Base-by-base conservation (phyloP, 352 stramenopile genomes). In the Phytophthora ramorum region DNA sequence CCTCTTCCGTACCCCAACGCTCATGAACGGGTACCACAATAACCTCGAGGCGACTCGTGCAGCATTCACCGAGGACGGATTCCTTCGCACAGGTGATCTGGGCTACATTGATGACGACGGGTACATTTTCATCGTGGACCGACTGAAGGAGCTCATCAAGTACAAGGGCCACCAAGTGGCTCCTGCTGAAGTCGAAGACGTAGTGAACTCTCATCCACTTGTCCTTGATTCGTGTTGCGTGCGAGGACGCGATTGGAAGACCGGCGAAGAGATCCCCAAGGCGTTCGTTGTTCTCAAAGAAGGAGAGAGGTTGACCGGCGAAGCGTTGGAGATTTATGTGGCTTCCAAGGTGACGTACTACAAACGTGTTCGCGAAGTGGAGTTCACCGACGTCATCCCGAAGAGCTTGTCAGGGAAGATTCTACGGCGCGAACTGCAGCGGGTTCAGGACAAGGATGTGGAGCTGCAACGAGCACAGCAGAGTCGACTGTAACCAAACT, bases 111-210 rank as follows among this genome's bases (percentile, higher is more conserved):
- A 98, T 64, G 85, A 97, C n/a, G 91, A 98, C 43, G 93, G 92
- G 7, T 98, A 82, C 64, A 88, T 98, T n/a, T 97, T 88, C 58
- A 95, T 98, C 20, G 89, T 92, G 0, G 96, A 98, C 70, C 76
- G 96, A 14, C 66, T 88, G 13, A 98, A 98, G 79, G 94, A 98
- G 66, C 68, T 98, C 2, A 98, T 98, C 73, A 98, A 98, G 80
- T 93, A 97, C 62, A 97, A 97, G 56, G 94, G 92, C 14, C 95
- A 96, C 59, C 94, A 97, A 57, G 79, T 98, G 9, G 89, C 95
- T 13, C 96, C 94, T 13, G 95, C 95, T 0, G 93, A 98, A 67
- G 73, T 98, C 8, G 96, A 98, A 65, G 93, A 92, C 8, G 69
- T 98, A 9, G 49, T 98, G 0, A 83, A 97, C 22, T 87, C 76